Evolutionary conservation across 371 early-diverging fungal species (phyloP), one percentile per base, ranked within the genome.

Genomic region (Mortierella sp.): DNA sequence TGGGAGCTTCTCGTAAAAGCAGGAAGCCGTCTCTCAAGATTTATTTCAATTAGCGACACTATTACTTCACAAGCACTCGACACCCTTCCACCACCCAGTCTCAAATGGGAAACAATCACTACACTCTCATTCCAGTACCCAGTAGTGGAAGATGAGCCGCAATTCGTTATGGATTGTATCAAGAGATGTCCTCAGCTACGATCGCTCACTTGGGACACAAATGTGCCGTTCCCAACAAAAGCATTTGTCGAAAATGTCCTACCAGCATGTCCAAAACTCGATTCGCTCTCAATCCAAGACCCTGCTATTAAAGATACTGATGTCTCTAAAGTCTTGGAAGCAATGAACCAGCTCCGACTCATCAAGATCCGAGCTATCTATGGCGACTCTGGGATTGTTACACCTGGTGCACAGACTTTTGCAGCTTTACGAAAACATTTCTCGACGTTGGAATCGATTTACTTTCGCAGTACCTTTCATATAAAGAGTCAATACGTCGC

Each of bases 61-160:
- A 30, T 58, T 58, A 11, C 32, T 14, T 22, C 20, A 30, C 9
- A 26, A 9, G 10, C 9, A 2, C 47, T 18, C 47, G 16, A 1
- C 16, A 6, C 11, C 47, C 47, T 5, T 45, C 47, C 18, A 45
- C 11, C 18, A 11, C 18, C 18, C 18, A 18, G 18, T 14, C 11
- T 20, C n/a, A 24, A 9, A 24, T 52, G 52, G 52, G 24, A 24
- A 10, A 52, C 10, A 10, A 16, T 52, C 52, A 52, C 20, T 52
- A n/a, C 18, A n/a, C 52, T 52, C 52, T 52, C 52, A 24, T 52
- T 52, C 52, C 52, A 52, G 20, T 52, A 52, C 10, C 52, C 52
- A 52, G 3, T 6, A n/a, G 22, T 58, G 12, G 11, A 26, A 30
- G 14, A 26, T 30, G 58, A 58, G 20, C 58, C 58, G 10, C 10